Conservation (phyloP, 1,284 basidiomycete genomes). For the Cryptococcus sp. region DNA sequence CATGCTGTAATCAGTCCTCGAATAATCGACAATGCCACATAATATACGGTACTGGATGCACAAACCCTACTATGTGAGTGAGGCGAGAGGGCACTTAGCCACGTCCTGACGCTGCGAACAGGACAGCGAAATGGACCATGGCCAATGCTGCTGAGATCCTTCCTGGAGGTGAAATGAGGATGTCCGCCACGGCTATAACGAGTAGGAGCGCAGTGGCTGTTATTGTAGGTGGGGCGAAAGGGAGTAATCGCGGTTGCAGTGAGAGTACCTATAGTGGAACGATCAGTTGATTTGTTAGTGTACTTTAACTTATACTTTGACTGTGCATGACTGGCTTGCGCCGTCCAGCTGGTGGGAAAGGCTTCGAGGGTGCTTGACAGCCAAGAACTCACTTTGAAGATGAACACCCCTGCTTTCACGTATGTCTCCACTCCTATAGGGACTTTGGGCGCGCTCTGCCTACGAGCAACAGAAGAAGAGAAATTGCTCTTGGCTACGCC, state of each 20-base stretch:
- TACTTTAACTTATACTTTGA: not conserved
- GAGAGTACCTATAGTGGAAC: slow-evolving; percentile 21
- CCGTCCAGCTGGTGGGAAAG: too few relatives aligned
- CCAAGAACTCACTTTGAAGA: slow-evolving; percentile 18
- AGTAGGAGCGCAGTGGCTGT: slow-evolving; percentile 16
- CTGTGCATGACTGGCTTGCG: not conserved
- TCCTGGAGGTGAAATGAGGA: not conserved
- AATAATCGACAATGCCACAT: too few relatives aligned
- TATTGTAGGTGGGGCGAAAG: slow-evolving; percentile 6
- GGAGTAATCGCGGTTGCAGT: slow-evolving; percentile 22
- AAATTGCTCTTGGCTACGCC: not conserved
- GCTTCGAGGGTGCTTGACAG: too few relatives aligned
- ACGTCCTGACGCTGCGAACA: not conserved
- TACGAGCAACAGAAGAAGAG: not conserved
- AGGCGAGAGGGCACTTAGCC: not conserved
- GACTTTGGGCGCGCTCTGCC: not conserved
- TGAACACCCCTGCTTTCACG: slow-evolving; percentile 9
- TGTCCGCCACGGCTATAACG: slow-evolving; percentile 17
- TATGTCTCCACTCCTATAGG: not conserved
- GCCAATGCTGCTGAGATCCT: not conserved
- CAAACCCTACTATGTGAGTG: not conserved
- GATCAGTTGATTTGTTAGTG: too few relatives aligned
- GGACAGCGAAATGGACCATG: slow-evolving; percentile 4
- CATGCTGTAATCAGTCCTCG: not conserved
- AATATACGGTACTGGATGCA: not conserved